A percentile compares a stretch with the other conserved stretches of the same genome.
Conservation (phyloP, 345 rosid genomes). For the Nasturtium officinale region DNA sequence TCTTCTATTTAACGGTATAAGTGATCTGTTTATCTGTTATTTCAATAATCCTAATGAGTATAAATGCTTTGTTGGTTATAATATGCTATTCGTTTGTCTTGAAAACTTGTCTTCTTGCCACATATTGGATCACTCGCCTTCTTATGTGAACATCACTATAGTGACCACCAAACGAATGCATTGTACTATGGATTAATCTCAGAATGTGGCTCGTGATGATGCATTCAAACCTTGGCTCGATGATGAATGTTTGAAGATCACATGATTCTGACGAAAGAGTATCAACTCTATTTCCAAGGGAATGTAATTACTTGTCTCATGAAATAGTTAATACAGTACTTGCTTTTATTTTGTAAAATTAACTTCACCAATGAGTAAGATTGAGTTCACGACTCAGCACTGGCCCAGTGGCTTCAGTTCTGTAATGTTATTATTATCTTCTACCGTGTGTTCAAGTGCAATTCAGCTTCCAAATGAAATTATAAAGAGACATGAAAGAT, state of each 20-base stretch:
- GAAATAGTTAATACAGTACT: not conserved
- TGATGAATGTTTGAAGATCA: constrained; percentile 45
- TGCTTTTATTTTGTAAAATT: constrained; percentile 8
- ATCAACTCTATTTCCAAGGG: not conserved
- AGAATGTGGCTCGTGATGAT: constrained; percentile 54
- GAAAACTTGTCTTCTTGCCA: not conserved
- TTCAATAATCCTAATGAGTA: not conserved
- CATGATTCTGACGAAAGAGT: not conserved
- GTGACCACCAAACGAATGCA: not conserved
- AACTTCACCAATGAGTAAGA: constrained; percentile 5
- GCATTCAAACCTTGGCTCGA: constrained; percentile 65
- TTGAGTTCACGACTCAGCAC: constrained; percentile 9
- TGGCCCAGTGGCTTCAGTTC: not conserved
- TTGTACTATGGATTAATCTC: constrained; percentile 21
- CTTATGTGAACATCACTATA: not conserved
- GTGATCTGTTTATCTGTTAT: not conserved
- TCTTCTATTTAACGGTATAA: constrained; percentile 69
- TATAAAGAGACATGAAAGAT: not conserved
- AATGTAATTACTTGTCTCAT: too few species aligned
- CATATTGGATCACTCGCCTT: not conserved
- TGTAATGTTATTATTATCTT: constrained; percentile 7
- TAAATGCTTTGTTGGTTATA: not conserved
- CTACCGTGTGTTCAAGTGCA: not conserved
- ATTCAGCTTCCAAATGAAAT: not conserved
- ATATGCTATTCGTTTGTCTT: not conserved